These are phyloP conservation scores for Noccaea bulbosa DNA, from an alignment of 345 rosid species.

Conservation along the genomic window DNA sequence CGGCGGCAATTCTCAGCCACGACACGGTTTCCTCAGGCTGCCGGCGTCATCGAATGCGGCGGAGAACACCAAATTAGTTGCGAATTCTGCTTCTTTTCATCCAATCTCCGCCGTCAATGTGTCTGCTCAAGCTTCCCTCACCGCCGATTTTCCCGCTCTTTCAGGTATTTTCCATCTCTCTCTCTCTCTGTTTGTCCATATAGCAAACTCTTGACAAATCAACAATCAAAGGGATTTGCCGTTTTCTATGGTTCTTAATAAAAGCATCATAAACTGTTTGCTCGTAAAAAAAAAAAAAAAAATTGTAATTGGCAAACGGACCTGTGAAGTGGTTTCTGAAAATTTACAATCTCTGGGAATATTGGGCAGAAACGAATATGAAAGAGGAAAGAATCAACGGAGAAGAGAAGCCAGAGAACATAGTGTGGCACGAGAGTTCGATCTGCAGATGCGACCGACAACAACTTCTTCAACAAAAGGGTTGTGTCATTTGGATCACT, in stretches of 20 bases:
- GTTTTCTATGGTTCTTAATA: too few species aligned
- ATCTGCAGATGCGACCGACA: constrained; percentile 68
- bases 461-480: constrained; percentile 76
- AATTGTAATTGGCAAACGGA: neutral
- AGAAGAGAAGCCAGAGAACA: constrained; percentile 59
- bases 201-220: neutral
- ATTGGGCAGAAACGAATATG: constrained; percentile 48
- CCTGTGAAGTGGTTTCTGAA: constrained; percentile 3
- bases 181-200: constrained; percentile 1
- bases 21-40: constrained; percentile 40
- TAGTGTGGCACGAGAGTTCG: constrained; percentile 74
- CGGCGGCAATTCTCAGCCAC: constrained; percentile 21
- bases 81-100: constrained; percentile 38
- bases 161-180: constrained; percentile 40
- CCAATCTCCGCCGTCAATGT: constrained; percentile 56
- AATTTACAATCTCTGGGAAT: constrained; percentile 25
- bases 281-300: too few species aligned
- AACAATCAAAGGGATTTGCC: neutral
- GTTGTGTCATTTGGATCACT: constrained; percentile 84
- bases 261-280: too few species aligned
- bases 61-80: constrained; percentile 11
- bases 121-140: constrained; percentile 45
- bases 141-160: constrained; percentile 41
- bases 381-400: constrained; percentile 45
- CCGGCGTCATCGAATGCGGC: constrained; percentile 20